Conservation (phyloP, 352 stramenopile genomes). For the Lagenidium giganteum region DNA sequence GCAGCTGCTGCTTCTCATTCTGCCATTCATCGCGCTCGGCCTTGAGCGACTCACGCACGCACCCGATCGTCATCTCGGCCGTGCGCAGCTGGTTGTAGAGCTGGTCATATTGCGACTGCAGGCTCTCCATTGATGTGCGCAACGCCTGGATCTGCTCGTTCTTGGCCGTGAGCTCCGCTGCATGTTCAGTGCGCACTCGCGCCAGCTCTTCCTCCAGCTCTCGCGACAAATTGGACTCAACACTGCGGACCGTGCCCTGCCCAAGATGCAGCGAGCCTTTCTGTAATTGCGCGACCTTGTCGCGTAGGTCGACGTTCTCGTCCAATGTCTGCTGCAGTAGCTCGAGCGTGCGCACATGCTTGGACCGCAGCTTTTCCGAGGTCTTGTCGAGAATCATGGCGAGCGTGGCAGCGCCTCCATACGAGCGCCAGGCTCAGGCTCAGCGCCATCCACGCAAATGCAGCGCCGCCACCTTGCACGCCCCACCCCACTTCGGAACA, state of each 20-base stretch:
- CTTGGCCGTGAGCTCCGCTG: conserved; percentile 23
- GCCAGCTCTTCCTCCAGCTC: conserved; percentile 45
- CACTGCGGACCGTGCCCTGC: conserved; percentile 20
- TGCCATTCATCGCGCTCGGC: conserved; percentile 28
- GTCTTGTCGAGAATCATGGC: conserved; percentile 60
- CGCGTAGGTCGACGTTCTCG: conserved; percentile 65
- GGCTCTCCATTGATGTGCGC: conserved; percentile 21
- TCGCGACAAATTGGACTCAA: conserved; percentile 36
- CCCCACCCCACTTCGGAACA: too few relatives aligned
- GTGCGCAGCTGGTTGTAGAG: conserved; percentile 53
- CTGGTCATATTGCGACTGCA: conserved; percentile 33
- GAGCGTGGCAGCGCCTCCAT: too few relatives aligned
- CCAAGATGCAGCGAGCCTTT: conserved; percentile 48
- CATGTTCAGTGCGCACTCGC: conserved; percentile 19
- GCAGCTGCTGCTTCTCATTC: conserved; percentile 18
- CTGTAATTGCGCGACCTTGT: conserved; percentile 33
- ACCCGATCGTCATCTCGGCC: conserved; percentile 29
- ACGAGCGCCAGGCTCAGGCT: too few relatives aligned
- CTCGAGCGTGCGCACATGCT: conserved; percentile 76
- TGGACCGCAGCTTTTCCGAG: conserved; percentile 65
- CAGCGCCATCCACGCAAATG: too few relatives aligned
- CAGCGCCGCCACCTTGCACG: too few relatives aligned
- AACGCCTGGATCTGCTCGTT: too few relatives aligned
- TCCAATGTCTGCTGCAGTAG: conserved; percentile 76
- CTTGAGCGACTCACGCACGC: conserved; percentile 31